Percentiles rank a stretch among this genome's conserved stretches.
These are phyloP conservation scores for Acidiella bohemica DNA, from an alignment of 495 filamentous ascomycete genomes.

Conservation along the genomic window DNA sequence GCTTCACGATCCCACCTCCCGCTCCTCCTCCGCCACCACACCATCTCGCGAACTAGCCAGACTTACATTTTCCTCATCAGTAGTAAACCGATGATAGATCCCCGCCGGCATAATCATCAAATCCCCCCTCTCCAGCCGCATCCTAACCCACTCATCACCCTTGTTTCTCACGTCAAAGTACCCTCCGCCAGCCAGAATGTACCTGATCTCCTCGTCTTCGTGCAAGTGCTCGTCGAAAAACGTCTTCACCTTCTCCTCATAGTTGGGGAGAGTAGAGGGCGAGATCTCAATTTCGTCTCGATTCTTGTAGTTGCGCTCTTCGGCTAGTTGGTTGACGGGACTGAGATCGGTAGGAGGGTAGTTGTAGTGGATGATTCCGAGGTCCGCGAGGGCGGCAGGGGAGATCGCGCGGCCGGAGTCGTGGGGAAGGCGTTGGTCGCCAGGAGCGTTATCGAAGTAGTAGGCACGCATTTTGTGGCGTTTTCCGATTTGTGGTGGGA, in stretches of 20 bases:
- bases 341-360: conserved; percentile 43
- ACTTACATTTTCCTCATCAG: conserved; percentile 77
- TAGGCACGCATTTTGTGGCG: conserved; percentile 16
- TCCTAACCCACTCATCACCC: conserved; percentile 68
- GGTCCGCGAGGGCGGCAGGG: conserved; percentile 43
- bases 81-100: conserved; percentile 96
- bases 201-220: conserved; percentile 98
- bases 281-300: conserved; percentile 88
- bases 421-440: conserved; percentile 84
- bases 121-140: conserved; percentile 55
- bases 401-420: conserved; percentile 58
- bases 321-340: conserved; percentile 60
- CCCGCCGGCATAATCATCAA: conserved; percentile 88
- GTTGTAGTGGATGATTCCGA: conserved; percentile 70
- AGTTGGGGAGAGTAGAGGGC: conserved; percentile 65
- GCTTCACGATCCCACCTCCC: no score
- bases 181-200: conserved; percentile 76
- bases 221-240: conserved; percentile 96
- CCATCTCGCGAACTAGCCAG: conserved; percentile 1
- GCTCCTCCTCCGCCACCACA: no score
- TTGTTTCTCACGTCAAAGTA: conserved; percentile 88
- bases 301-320: conserved; percentile 75
- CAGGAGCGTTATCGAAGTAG: conserved; percentile 36
- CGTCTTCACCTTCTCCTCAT: conserved; percentile 79
- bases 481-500: no score